Percentiles rank a stretch among this genome's conserved stretches.
Evolutionary conservation across 164 flowering plant species (phyloP).

Genomic region (Pachysandra terminalis): DNA sequence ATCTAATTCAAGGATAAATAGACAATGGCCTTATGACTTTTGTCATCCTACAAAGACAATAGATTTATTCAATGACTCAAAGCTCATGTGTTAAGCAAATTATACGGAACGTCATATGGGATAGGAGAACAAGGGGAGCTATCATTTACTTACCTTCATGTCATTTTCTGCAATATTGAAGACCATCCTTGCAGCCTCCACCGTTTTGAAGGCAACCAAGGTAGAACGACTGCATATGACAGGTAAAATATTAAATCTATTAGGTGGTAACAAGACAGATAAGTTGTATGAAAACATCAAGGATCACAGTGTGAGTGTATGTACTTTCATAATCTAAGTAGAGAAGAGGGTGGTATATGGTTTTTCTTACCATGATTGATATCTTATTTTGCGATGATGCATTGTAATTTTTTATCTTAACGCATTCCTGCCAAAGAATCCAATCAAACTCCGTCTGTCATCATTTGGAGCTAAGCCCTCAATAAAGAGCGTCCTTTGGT

Average conservation of each 20-base stretch:
- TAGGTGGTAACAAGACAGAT: too few species aligned
- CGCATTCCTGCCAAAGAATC: slow-evolving; percentile 49
- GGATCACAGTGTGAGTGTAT: too few species aligned
- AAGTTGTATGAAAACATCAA: too few species aligned
- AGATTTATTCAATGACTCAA: too few species aligned
- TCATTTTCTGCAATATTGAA: slow-evolving; percentile 58
- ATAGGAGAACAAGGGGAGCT: background rate
- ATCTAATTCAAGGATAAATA: too few species aligned
- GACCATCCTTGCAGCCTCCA: slow-evolving; percentile 64
- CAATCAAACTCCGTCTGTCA: slow-evolving; percentile 47
- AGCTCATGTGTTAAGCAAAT: too few species aligned
- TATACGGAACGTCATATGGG: too few species aligned
- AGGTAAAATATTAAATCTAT: background rate
- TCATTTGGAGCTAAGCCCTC: slow-evolving; percentile 67
- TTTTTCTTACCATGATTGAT: slow-evolving; percentile 54
- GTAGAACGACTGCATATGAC: slow-evolving; percentile 53
- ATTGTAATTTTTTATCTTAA: slow-evolving; percentile 78
- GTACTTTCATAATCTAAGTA: background rate
- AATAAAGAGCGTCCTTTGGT: slow-evolving; percentile 66
- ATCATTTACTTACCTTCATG: slow-evolving; percentile 49
- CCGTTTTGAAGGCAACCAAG: slow-evolving; percentile 64
- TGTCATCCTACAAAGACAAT: too few species aligned
- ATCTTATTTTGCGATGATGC: slow-evolving; percentile 70
- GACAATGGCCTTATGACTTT: too few species aligned
- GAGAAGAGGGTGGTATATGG: background rate